Base-by-base conservation (phyloP, 495 filamentous ascomycete species). In the Cetradonia linearis region DNA sequence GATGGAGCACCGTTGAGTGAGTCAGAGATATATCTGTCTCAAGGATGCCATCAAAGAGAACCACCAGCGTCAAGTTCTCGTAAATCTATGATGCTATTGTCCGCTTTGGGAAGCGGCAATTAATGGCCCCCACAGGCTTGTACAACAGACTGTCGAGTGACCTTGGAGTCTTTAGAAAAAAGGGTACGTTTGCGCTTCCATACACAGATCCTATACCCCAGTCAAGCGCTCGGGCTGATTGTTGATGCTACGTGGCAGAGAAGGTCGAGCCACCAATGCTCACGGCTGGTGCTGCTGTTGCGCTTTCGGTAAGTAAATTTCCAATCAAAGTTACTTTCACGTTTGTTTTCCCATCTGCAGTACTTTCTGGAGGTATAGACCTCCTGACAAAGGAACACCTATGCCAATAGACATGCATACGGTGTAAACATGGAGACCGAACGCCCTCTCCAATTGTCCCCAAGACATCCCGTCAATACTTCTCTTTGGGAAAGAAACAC, bases 261-360 rank as follows among this genome's bases (percentile, higher is more conserved):
- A 66, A 70, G 58, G 63, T 31, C 5, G 42, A 72, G 58, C 63
- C 63, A 61, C 81, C 81, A 30, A 71, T 76, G 40, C 71, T 83
- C 48, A 77, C 80, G 58, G 69, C 71, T 59, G 68, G 66, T 49
- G 72, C 73, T 55, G 77, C 78, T 60, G 74, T 72, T 56, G 53
- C 72, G n/a, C 67, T 81, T 54, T 83, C 80, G 61, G 78, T 83
- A 76, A 59, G 77, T 72, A 52, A 60, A 9, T 18, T 38, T 46
- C 42, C 42, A 46, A 46, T 46, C 20, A 20, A 0, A 46, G 9
- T 25, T 20, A 46, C 1, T 14, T 46, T 25, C 42, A 46, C 42
- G 42, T 46, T 46, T 46, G 42, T 46, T 46, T 46, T 23, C 25
- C 9, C 25, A n/a, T 46, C 42, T 44, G 8, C 42, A 44, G 23